Conservation (phyloP, 2,329 filamentous ascomycete species). For the Gremmenia infestans region DNA sequence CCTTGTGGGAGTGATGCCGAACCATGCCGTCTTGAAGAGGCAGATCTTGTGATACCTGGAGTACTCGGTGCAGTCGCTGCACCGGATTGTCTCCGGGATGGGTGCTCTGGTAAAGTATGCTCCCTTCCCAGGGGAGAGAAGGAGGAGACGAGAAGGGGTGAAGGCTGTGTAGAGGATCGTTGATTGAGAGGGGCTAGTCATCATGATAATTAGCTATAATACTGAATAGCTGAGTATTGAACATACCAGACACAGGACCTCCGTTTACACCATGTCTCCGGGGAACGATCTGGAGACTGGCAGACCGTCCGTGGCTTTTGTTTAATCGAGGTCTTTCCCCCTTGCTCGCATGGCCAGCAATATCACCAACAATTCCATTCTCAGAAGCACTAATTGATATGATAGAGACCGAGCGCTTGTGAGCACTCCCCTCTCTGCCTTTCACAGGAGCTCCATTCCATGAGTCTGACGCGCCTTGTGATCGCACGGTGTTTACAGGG, state of each 20-base stretch:
- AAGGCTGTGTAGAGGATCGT: conserved; percentile 32
- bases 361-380: conserved; percentile 24
- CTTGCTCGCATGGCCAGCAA: conserved; percentile 31
- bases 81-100: conserved; percentile 20
- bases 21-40: conserved; percentile 31
- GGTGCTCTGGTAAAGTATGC: conserved; percentile 17
- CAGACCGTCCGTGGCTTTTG: conserved; percentile 69
- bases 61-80: conserved; percentile 35
- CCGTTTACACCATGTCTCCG: conserved; percentile 39
- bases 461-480: conserved; percentile 15
- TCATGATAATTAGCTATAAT: conserved; percentile 8
- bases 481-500: conserved; percentile 33
- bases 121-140: conserved; percentile 26
- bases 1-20: conserved; percentile 34
- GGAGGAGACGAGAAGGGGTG: conserved; percentile 32
- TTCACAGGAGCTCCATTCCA: conserved; percentile 22
- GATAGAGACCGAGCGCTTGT: conserved; percentile 76
- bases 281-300: conserved; percentile 72
- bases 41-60: conserved; percentile 34
- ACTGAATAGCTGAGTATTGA: background rate
- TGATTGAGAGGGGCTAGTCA: conserved; percentile 27
- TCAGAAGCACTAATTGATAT: conserved; percentile 64
- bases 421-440: conserved; percentile 46
- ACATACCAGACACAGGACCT: conserved; percentile 36
- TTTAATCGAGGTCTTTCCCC: conserved; percentile 42